Evolutionary conservation across 2,329 filamentous ascomycete genomes (phyloP), one percentile per base, ranked within the genome.

Genomic region (Fusarium sp.): DNA sequence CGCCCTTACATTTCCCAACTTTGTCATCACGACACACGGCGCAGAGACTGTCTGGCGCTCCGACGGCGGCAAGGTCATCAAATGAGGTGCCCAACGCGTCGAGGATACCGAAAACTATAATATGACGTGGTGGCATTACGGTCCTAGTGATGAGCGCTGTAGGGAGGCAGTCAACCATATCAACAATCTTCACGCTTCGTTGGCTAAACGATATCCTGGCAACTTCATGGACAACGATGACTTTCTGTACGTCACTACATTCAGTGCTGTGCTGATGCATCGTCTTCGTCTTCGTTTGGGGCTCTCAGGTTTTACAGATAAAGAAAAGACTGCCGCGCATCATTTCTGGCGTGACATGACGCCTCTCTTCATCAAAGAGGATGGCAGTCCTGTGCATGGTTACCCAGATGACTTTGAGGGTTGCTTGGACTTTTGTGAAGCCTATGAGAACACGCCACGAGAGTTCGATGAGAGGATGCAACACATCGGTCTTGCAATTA

Each of bases 331-430:
- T 0, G 55, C 55, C 0, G 55, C 55, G 13, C 55, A 57, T 11
- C 49, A 57, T n/a, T 57, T 57, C 15, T 57, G 49, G 55, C 19
- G 55, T 7, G 55, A 57, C 19, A 55, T 57, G 38, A 44, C 49
- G 2, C 55, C 55, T 3, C 28, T 55, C 0, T 57, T 57, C 2
- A 31, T 38, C 2, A 57, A 6, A 19, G 55, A 28, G 6, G 38
- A 55, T 3, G 19, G 19, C 0, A 55, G 24, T 7, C 9, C 55
- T 38, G 49, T 44, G 2, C 7, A 6, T 1, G 49, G 55, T 4
- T 57, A 44, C 7, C 55, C 49, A 6, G 2, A 55, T 4, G 49
- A 57, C 22, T 57, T 57, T 17, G 55, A 57, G 0, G 55, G 38
- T 0, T 57, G 55, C 8, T 9, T 57, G 6, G 21, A 15, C 0